Base-by-base conservation (phyloP, 2,329 filamentous ascomycete species). In the Peltaster fructicola region DNA sequence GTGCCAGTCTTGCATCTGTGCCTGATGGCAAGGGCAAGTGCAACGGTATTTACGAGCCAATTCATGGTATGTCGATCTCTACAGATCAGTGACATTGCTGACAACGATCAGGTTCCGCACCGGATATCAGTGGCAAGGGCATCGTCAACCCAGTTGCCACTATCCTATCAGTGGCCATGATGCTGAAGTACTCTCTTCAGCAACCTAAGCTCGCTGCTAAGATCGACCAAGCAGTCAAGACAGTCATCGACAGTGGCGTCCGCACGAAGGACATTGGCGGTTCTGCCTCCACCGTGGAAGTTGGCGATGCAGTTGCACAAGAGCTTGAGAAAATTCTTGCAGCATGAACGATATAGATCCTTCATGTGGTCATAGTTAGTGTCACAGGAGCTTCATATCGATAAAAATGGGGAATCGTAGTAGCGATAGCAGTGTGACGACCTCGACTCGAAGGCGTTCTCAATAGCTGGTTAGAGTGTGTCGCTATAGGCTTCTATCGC, bases 31-130 rank as follows among this genome's bases (percentile, higher is more conserved):
- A 81, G 61, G 67, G 62, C 41, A 73, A 68, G 50, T 80, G 84
- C 47, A 92, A 90, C 50, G 85, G 82, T 41, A 92, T 95, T 45
- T 98, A 92, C 51, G 85, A 95, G 64, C 85, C 85, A 14, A 95
- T 98, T 42, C 85, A 98, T 52, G 27, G 24, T 25, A 23, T 17
- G 14, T 5, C 8, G 5, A 17, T 23, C 5, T 17, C 18, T 8
- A 15, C 14, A 18, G 8, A 7, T 12, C 12, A 22, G 25, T 23
- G 10, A 25, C 15, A 6, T 11, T 23, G 7, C n/a, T 4, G 7
- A 25, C 15, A 9, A 10, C 8, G 18, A 8, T 13, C 25, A 78
- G 77, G 81, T 17, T 88, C 79, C 22, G 85, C 85, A 11, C 85
- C 84, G 14, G 84, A 95, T 46, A 95, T 95, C 43, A 81, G 79